A percentile compares a stretch with the other conserved stretches of the same genome.
Evolutionary conservation across 768 basidiomycete species (phyloP).

Genomic region (Lactarius trivialis): DNA sequence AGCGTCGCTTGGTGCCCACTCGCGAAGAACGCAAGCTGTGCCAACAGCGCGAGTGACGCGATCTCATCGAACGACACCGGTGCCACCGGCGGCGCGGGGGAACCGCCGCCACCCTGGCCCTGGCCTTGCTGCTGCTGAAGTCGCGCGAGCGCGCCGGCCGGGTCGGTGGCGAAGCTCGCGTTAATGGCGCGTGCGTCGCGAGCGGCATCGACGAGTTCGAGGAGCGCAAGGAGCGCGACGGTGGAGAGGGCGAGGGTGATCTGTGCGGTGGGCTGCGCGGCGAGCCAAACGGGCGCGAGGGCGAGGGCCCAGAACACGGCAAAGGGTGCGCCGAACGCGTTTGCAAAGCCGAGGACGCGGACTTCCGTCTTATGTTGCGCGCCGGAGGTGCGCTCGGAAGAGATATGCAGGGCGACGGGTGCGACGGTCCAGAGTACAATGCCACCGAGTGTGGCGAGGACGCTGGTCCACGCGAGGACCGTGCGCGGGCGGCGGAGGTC

Average conservation of each 20-base stretch:
- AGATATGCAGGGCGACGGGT: conserved; percentile 70
- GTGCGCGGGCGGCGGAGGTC: conserved; percentile 51
- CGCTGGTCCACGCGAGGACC: conserved; percentile 50
- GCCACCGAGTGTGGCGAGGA: conserved; percentile 46
- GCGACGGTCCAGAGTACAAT: conserved; percentile 61
- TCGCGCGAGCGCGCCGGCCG: conserved; percentile 37
- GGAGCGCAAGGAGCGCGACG: conserved; percentile 61
- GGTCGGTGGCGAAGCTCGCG: conserved; percentile 43
- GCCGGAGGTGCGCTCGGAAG: conserved; percentile 26
- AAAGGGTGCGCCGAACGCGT: conserved; percentile 85
- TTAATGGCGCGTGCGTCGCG: conserved; percentile 60
- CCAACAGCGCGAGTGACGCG: conserved; percentile 68
- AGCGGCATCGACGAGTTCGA: conserved; percentile 77
- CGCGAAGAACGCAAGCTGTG: conserved; percentile 69
- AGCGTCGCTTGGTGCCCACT: conserved; percentile 92
- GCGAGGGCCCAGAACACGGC: conserved; percentile 70
- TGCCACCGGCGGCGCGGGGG: conserved; percentile 20
- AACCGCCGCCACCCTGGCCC: conserved; percentile 27
- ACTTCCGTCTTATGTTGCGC: conserved; percentile 39
- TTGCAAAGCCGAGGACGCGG: conserved; percentile 76
- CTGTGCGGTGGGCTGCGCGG: conserved; percentile 79
- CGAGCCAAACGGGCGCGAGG: conserved; percentile 55
- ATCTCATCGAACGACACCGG: conserved; percentile 51
- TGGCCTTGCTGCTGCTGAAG: conserved; percentile 23
- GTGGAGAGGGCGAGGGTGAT: conserved; percentile 59